Conservation (phyloP, 768 basidiomycete genomes). For the Cystofilobasidium ferigula region DNA sequence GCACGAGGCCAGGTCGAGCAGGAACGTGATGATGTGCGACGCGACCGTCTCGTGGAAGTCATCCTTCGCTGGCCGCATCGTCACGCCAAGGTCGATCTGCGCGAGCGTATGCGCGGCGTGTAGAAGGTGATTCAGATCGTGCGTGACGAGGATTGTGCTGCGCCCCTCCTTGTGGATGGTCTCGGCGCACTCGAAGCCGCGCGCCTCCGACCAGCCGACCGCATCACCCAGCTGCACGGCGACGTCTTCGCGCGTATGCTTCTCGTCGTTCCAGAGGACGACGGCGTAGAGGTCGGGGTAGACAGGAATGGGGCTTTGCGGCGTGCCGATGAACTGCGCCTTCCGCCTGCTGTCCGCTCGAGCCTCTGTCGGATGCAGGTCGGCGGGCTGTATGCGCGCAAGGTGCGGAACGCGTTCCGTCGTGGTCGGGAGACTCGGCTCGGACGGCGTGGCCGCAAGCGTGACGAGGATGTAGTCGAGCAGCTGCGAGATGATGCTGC, state of each 20-base stretch:
- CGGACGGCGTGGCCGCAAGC: conserved; percentile 69
- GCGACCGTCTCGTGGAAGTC: conserved; percentile 79
- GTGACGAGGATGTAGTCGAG: conserved; percentile 75
- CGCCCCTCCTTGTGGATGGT: conserved; percentile 47
- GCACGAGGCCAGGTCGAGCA: conserved; percentile 32
- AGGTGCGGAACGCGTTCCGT: conserved; percentile 39
- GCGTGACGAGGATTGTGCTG: conserved; percentile 68
- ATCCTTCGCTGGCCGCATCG: conserved; percentile 73
- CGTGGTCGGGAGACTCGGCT: conserved; percentile 53
- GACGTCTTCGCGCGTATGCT: conserved; percentile 84
- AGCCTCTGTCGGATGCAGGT: conserved; percentile 54
- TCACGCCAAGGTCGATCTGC: conserved; percentile 84
- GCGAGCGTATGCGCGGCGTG: conserved; percentile 67
- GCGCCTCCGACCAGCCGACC: conserved; percentile 29
- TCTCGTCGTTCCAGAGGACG: conserved; percentile 93
- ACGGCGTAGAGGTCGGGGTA: conserved; percentile 45
- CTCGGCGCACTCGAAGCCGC: conserved; percentile 29
- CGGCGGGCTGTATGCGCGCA: conserved; percentile 44
- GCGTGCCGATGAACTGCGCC: conserved; percentile 3
- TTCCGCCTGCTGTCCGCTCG: conserved; percentile 11
- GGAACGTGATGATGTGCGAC: conserved; percentile 53
- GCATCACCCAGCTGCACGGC: conserved; percentile 39
- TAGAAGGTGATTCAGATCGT: conserved; percentile 47
- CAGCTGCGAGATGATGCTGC: conserved; percentile 59
- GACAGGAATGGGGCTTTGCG: not conserved